phyloP scores from a whole-genome alignment of 306 rosid genomes.

The Rosa chinensis region DNA sequence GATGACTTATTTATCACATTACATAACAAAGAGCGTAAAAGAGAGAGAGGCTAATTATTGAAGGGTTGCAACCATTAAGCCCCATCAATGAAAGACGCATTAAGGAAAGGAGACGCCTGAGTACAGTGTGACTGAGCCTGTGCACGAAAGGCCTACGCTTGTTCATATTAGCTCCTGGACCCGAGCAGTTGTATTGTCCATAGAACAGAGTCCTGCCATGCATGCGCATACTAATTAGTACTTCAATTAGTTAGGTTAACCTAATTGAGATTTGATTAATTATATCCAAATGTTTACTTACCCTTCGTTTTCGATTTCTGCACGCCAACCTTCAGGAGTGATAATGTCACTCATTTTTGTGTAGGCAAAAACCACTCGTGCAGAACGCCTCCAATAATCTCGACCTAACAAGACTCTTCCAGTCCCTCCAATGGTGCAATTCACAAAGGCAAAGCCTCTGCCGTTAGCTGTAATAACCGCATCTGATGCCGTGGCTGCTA shows the following conservation, averaged over 20 bases:
- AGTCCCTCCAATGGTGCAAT: slow-evolving; percentile 59
- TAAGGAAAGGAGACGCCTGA: slow-evolving; percentile 52
- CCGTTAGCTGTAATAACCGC: slow-evolving; percentile 84
- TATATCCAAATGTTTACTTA: slow-evolving; percentile 26
- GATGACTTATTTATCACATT: background rate
- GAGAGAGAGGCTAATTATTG: background rate
- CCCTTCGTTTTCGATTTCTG: slow-evolving; percentile 56
- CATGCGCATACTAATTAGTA: background rate
- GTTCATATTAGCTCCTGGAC: slow-evolving; percentile 52
- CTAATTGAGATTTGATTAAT: background rate
- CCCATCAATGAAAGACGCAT: slow-evolving; percentile 57
- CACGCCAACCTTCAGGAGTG: slow-evolving; percentile 91
- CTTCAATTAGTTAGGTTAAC: background rate
- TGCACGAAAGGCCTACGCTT: slow-evolving; percentile 55
- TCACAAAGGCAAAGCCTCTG: slow-evolving; percentile 70
- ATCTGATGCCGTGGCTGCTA: slow-evolving; percentile 47
- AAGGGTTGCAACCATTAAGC: slow-evolving; percentile 55
- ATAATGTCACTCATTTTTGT: slow-evolving; percentile 72
- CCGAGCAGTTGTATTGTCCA: slow-evolving; percentile 77
- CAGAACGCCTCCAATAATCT: slow-evolving; percentile 72
- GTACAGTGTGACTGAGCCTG: slow-evolving; percentile 50
- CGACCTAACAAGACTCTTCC: slow-evolving; percentile 88
- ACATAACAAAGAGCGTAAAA: too few species aligned
- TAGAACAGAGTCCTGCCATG: slow-evolving; percentile 61
- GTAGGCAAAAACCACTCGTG: slow-evolving; percentile 65